A percentile compares a stretch with the other conserved stretches of the same genome.
Conservation (phyloP, 192 early-diverging fungal genomes). For the Mortierella claussenii region DNA sequence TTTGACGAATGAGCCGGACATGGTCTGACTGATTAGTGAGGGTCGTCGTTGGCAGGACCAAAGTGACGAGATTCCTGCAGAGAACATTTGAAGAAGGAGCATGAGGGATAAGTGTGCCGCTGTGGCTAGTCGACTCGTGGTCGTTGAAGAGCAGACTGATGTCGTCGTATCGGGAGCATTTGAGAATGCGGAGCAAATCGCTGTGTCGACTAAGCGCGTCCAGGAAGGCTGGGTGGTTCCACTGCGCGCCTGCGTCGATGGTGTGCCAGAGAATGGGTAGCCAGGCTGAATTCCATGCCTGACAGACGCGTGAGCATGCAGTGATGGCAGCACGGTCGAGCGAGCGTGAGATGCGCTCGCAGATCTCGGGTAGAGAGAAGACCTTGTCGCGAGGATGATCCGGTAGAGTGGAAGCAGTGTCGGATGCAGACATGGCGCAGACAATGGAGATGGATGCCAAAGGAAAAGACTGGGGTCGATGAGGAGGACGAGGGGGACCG, state of each 20-base stretch:
- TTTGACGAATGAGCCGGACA: slow-evolving; percentile 19
- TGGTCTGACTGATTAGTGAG: slow-evolving; percentile 10
- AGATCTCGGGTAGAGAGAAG: slow-evolving; percentile 26
- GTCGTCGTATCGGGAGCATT: slow-evolving; percentile 36
- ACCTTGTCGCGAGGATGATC: no score
- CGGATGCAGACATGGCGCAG: no score
- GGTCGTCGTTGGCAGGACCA: slow-evolving; percentile 26
- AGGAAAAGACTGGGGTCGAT: no score
- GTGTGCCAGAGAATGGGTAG: slow-evolving; percentile 36
- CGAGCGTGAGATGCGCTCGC: slow-evolving; percentile 19
- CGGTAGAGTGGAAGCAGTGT: no score
- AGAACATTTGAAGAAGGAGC: no score
- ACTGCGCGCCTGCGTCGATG: slow-evolving; percentile 30
- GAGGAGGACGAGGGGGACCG: no score
- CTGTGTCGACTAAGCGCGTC: slow-evolving; percentile 17
- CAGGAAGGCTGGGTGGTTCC: slow-evolving; percentile 14
- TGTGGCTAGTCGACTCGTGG: background rate
- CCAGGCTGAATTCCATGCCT: slow-evolving; percentile 20
- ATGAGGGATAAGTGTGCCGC: no score
- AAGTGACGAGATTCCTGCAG: slow-evolving; percentile 17
- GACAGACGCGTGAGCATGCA: slow-evolving; percentile 15
- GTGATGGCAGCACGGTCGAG: slow-evolving; percentile 13
- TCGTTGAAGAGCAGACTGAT: slow-evolving; percentile 14
- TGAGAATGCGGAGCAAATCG: slow-evolving; percentile 24
- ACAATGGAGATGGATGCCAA: no score